Evolutionary conservation across 208 protist genomes (phyloP).

Genomic region (Balamuthia mandrillaris): DNA sequence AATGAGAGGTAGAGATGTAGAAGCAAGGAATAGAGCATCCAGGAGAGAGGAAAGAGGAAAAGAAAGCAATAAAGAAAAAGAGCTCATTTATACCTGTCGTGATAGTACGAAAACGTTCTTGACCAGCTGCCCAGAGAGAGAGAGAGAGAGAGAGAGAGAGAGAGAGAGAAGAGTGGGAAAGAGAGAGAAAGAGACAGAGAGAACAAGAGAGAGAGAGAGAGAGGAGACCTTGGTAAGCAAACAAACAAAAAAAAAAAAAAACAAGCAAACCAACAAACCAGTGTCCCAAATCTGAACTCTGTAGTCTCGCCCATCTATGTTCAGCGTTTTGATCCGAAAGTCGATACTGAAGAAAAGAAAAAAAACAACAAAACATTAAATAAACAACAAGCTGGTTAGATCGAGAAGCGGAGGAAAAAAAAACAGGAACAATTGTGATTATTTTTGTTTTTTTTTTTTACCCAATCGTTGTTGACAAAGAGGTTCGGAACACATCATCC

Average conservation of each 20-base stretch:
- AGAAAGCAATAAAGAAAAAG: no score
- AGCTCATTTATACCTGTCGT: not conserved
- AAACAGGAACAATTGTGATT: no score
- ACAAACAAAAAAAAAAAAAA: not conserved
- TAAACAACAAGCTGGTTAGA: no score
- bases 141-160: not conserved
- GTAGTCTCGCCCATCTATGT: not conserved
- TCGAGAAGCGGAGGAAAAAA: no score
- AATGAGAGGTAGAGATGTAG: no score
- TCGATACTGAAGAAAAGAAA: not conserved
- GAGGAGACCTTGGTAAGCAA: not conserved
- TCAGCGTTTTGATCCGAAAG: not conserved
- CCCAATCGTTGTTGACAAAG: no score
- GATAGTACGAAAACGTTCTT: not conserved
- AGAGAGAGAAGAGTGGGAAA: not conserved
- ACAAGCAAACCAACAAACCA: not conserved
- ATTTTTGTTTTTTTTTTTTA: no score
- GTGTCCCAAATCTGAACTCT: not conserved
- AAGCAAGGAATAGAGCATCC: no score
- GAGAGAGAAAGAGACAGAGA: not conserved
- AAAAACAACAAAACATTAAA: no score
- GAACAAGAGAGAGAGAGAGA: not conserved
- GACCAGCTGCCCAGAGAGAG: not conserved
- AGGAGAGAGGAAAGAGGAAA: no score
- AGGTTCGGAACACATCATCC: no score